Evolutionary conservation across 2,329 filamentous ascomycete genomes (phyloP), one percentile per base, ranked within the genome.

Genomic region (Cladosporium sp.): DNA sequence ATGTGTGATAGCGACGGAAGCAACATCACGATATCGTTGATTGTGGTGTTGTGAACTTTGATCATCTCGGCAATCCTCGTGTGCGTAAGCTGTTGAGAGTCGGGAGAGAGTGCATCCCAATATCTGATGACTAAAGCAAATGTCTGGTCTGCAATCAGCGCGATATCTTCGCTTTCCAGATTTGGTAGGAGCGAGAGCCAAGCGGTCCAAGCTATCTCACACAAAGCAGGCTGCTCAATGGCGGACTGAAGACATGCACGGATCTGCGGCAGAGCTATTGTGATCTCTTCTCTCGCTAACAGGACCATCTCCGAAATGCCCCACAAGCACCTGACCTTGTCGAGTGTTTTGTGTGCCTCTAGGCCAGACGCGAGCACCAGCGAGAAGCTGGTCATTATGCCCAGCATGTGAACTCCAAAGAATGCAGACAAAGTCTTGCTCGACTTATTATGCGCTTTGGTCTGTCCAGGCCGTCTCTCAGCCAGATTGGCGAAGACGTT

Each of bases 201-300:
- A 58, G 93, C 92, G 4, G 85, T 86, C 72, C 98, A 93, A 1
- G 93, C 91, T 32, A 88, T 83, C 67, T 92, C 85, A 67, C 92
- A 88, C n/a, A 99, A 83, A 56, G 89, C 85, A 53, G 88, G 84
- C 59, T 91, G 86, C 18, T 90, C 85, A 66, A 98, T 85, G 0
- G 93, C 93, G 25, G 92, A 93, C 68, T 96, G 88, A 14, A 99
- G 82, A 74, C 92, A 97, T n/a, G 94, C 93, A 70, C 92, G 92
- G 64, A 98, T 94, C 82, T 97, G 94, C 25, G 95, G 94, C 48
- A 97, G 83, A 58, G 92, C 95, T 71, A 90, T 88, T 67, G 88
- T 89, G 34, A 93, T 87, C 73, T 91, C 88, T 2, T 84, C 83
- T 71, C 88, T 89, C 53, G 91, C 91, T 58, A 96, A 82, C 63